Conservation (phyloP, 2,329 filamentous ascomycete genomes). For the Xylariaceae sp. region DNA sequence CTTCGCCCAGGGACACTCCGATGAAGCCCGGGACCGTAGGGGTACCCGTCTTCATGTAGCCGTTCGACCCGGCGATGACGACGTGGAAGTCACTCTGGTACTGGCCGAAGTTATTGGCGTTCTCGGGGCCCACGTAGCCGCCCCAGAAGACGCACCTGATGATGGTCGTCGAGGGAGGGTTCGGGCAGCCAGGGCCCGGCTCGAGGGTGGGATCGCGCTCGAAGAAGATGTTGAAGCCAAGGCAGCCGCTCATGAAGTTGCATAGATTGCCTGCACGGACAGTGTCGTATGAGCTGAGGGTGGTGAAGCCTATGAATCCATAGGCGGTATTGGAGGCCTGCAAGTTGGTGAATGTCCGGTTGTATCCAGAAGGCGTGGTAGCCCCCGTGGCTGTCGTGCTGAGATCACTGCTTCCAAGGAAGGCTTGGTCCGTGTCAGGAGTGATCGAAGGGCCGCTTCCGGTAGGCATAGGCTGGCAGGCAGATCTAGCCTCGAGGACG, state of each 20-base stretch:
- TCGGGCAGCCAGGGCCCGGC: slow-evolving; percentile 13
- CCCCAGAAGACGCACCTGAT: slow-evolving; percentile 29
- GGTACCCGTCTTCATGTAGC: slow-evolving; percentile 24
- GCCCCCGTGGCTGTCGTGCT: slow-evolving; percentile 16
- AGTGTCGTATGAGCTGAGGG: slow-evolving; percentile 19
- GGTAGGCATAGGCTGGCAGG: slow-evolving; percentile 16
- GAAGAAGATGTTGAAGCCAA: slow-evolving; percentile 26
- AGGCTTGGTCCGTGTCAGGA: slow-evolving; percentile 29
- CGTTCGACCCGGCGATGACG: slow-evolving; percentile 39
- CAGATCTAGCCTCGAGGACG: slow-evolving; percentile 8
- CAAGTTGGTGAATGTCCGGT: slow-evolving; percentile 26
- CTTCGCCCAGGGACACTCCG: slow-evolving; percentile 20
- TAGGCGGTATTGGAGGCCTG: slow-evolving; percentile 28
- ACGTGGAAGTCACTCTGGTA: slow-evolving; percentile 25
- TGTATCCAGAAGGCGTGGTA: slow-evolving; percentile 28
- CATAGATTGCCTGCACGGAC: slow-evolving; percentile 21
- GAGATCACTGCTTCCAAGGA: slow-evolving; percentile 21
- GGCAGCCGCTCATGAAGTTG: slow-evolving; percentile 18
- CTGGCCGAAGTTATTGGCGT: slow-evolving; percentile 19
- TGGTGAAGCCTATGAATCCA: slow-evolving; percentile 22
- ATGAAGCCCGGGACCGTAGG: slow-evolving; percentile 16
- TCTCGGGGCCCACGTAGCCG: slow-evolving; percentile 17
- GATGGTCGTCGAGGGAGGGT: slow-evolving; percentile 19
- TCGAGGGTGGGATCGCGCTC: slow-evolving; percentile 23
- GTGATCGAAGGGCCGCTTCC: slow-evolving; percentile 26